Percentiles rank a stretch among this genome's conserved stretches.
Evolutionary conservation across 768 basidiomycete species (phyloP).

Genomic region (Tricholomella constricta): DNA sequence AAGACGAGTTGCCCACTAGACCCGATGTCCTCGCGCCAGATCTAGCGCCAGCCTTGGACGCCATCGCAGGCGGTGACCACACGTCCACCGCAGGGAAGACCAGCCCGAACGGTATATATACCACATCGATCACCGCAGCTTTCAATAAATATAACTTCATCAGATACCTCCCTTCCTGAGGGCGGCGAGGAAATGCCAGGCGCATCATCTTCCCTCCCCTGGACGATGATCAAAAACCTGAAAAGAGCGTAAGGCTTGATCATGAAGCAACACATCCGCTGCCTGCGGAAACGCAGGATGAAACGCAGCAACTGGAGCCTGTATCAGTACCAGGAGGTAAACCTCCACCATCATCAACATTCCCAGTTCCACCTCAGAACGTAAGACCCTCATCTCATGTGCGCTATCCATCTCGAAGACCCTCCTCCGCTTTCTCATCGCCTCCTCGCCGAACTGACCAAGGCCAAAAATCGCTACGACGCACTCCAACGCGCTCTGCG

Average conservation of each 20-base stretch:
- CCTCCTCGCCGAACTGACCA: slow-evolving; percentile 47
- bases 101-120: background rate
- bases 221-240: no score
- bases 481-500: slow-evolving; percentile 23
- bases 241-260: no score
- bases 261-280: no score
- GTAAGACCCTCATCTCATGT: no score
- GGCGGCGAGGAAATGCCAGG: no score
- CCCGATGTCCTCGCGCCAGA: background rate
- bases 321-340: background rate
- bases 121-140: background rate
- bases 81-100: background rate
- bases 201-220: no score
- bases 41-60: background rate
- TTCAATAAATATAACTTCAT: background rate
- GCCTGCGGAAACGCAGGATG: background rate
- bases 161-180: no score
- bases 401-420: no score
- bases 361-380: background rate
- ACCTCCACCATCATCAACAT: background rate
- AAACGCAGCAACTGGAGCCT: no score
- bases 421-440: slow-evolving; percentile 28
- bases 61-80: background rate
- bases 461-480: slow-evolving; percentile 34
- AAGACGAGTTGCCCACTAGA: no score